Base-by-base conservation (phyloP, 2,329 filamentous ascomycete genomes). In the Chaetomiaceae sp. region DNA sequence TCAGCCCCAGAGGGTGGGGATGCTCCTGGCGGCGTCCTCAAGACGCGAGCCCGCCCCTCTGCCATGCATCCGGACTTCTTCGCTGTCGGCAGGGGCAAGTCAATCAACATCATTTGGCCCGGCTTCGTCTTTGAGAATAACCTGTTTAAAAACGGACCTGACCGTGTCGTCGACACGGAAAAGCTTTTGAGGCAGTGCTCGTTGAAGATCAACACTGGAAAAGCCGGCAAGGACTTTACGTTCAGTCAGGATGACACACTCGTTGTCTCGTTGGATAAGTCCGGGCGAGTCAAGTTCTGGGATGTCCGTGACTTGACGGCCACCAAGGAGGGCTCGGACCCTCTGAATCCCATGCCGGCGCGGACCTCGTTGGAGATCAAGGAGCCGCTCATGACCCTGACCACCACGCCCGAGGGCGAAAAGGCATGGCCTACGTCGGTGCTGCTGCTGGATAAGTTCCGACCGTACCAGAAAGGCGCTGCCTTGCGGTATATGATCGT, bases 341-440 rank as follows among this genome's bases (percentile, higher is more conserved):
- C 73, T 10, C 72, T 73, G 55, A 72, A 70, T 48, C 76, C 77
- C 1, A 66, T 77, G 63, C 80, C 80, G 8, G 76, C 74, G 1
- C 73, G 77, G 48, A 76, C 73, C 21, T 75, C 82, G 1, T 74
- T 89, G 42, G 89, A 96, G 68, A 81, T 97, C 53, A 89, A 88
- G 61, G 85, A 89, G 57, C 91, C 93, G 5, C 70, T 97, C 56
- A 81, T 93, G 72, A 95, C 89, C 25, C 81, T 96, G 62, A 86
- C 85, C 39, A 96, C 91, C 41, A 92, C 88, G 5, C 86, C 87
- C 7, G 86, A 92, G 44, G 83, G 83, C 23, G 93, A 96, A 67
- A 96, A 97, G 74, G 91, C 91, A 4, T 96, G 91, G 85, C 92
- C 95, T 6, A 97, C 92, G 3, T 97, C 93, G 20, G 89, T 99